Percentiles rank a stretch among this genome's conserved stretches.
phyloP scores from a whole-genome alignment of 2,329 filamentous ascomycete species.

The Aaosphaeria pasadenensis region DNA sequence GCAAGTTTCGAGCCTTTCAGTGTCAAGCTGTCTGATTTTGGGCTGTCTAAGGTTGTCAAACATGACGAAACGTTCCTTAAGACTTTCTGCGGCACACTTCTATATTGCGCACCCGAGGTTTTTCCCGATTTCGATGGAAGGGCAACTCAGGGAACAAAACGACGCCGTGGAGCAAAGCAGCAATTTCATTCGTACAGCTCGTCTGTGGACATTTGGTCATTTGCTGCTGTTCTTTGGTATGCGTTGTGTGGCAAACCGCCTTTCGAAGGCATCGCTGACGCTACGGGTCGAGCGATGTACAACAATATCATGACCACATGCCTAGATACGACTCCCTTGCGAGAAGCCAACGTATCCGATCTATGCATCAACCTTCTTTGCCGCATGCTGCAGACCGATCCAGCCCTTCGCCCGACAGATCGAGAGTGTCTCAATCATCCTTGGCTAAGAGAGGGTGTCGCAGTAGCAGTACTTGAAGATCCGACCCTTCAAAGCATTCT shows the following conservation, averaged over 20 bases:
- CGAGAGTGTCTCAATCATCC: conserved; percentile 65
- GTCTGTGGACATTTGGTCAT: conserved; percentile 93
- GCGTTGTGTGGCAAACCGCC: conserved; percentile 76
- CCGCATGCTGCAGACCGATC: conserved; percentile 78
- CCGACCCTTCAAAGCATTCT: conserved; percentile 39
- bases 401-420: conserved; percentile 72
- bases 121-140: conserved; percentile 76
- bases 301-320: conserved; percentile 79
- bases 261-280: conserved; percentile 73
- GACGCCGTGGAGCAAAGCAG: conserved; percentile 52
- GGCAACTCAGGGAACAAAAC: conserved; percentile 62
- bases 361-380: conserved; percentile 70
- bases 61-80: conserved; percentile 88
- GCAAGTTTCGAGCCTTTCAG: conserved; percentile 67
- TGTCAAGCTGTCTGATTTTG: conserved; percentile 95
- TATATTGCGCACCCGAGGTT: conserved; percentile 96
- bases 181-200: conserved; percentile 71
- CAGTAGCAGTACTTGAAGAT: conserved; percentile 25
- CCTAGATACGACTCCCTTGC: conserved; percentile 65
- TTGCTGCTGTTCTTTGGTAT: conserved; percentile 88
- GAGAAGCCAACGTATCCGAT: conserved; percentile 57
- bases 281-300: conserved; percentile 75
- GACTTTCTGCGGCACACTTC: conserved; percentile 91
- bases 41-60: conserved; percentile 89
- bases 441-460: conserved; percentile 64